Percentiles rank a stretch among this genome's conserved stretches.
These are phyloP conservation scores for Russula lepida DNA, from an alignment of 768 basidiomycete species.

Conservation along the genomic window DNA sequence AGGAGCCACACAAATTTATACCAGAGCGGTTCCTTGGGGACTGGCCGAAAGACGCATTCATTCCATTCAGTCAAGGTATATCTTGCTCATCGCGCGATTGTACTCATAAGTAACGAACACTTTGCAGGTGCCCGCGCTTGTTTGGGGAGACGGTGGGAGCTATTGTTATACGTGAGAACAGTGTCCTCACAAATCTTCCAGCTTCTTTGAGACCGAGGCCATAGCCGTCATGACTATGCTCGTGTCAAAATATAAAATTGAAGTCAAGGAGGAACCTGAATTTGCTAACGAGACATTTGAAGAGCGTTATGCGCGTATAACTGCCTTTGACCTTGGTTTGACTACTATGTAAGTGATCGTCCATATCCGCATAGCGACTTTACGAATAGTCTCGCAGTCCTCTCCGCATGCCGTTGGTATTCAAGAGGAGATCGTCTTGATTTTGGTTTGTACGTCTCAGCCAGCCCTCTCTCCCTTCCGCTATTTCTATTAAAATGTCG, in stretches of 20 bases:
- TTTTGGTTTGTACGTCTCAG: neutral
- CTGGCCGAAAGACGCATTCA: constrained; percentile 30
- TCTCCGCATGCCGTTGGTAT: neutral
- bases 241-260: constrained; percentile 37
- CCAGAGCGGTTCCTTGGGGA: constrained; percentile 30
- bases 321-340: neutral
- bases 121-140: constrained; percentile 20
- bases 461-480: neutral
- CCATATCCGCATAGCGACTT: no score
- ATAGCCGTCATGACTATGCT: constrained; percentile 41
- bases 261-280: constrained; percentile 41
- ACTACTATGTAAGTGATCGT: constrained; percentile 8
- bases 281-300: constrained; percentile 39
- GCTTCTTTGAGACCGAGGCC: constrained; percentile 44
- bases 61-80: constrained; percentile 26
- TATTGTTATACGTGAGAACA: neutral
- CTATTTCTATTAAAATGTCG: neutral
- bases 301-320: constrained; percentile 29
- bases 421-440: neutral
- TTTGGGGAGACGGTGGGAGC: constrained; percentile 19
- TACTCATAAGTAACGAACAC: neutral
- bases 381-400: neutral
- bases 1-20: constrained; percentile 41
- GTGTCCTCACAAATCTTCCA: constrained; percentile 15
- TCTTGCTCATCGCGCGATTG: neutral